Percentiles rank a stretch among this genome's conserved stretches.
Evolutionary conservation across 1,284 basidiomycete genomes (phyloP).

Genomic region (Leccinum subatratum): DNA sequence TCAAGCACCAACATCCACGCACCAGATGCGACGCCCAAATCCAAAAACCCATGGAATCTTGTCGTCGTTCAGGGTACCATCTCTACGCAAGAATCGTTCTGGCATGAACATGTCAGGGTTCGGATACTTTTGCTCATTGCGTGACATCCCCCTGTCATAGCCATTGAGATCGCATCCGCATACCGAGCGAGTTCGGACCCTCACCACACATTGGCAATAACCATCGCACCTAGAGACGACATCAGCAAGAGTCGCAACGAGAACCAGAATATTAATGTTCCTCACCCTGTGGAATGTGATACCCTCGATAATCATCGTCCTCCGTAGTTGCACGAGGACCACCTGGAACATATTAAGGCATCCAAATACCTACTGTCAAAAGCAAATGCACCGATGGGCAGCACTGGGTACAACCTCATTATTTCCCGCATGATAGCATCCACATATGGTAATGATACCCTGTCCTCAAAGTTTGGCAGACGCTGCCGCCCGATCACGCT

Average conservation of each 20-base stretch:
- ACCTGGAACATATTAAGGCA: conserved; percentile 6
- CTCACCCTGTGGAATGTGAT: conserved; percentile 20
- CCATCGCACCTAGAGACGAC: conserved; percentile 4
- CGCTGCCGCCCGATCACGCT: conserved; percentile 34
- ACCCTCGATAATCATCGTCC: conserved; percentile 24
- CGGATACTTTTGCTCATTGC: conserved; percentile 19
- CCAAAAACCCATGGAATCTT: conserved; percentile 18
- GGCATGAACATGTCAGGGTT: conserved; percentile 21
- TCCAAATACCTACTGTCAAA: background rate
- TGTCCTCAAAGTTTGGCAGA: conserved; percentile 40
- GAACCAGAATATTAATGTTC: background rate
- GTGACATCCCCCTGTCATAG: conserved; percentile 24
- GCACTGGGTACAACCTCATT: conserved; percentile 24
- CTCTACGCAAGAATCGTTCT: conserved; percentile 21
- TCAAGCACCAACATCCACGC: background rate
- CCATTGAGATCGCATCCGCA: background rate
- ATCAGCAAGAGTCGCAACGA: background rate
- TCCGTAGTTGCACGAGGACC: conserved; percentile 17
- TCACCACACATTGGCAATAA: conserved; percentile 23
- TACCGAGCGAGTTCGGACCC: background rate
- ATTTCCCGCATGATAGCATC: conserved; percentile 38
- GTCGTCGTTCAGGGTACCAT: conserved; percentile 22
- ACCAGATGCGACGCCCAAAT: conserved; percentile 28
- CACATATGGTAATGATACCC: conserved; percentile 35
- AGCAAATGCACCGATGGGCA: conserved; percentile 16